Evolutionary conservation across 2,329 filamentous ascomycete species (phyloP), one percentile per base, ranked within the genome.

Genomic region (Sphaerulina musiva): DNA sequence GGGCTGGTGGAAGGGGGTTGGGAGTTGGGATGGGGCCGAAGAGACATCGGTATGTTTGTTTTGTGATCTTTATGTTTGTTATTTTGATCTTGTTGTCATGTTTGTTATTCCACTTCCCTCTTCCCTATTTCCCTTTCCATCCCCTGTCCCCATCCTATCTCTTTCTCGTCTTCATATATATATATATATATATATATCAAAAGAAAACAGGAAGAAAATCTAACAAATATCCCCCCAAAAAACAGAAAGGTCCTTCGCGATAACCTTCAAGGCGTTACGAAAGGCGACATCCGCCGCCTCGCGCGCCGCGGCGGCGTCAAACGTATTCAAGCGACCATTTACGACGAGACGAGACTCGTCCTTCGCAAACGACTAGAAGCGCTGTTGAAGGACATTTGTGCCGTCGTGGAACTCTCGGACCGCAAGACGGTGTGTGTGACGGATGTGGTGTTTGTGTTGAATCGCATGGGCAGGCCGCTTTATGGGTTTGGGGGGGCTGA

Each of bases 211-310:
- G 20, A 4, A 2, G 20, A 20, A 20, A 20, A 20, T 20, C 20
- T 20, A 20, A 20, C 20, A 20, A 20, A 20, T 2, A 20, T 20
- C 20, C 2, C 20, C 2, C 20, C 3, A 20, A 20, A 20, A 20
- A 20, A 20, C 26, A 87, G 91, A 71, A 96, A 95, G 85, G 95
- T 95, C 80, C 82, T 95, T 74, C 88, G 89, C 77, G 91, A 95
- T 85, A 95, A 95, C 85, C 95, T 96, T 71, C 89, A 95, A 79
- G 91, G 91, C 78, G 93, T 96, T 71, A 96, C 90, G 70, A 95
- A 95, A 85, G 57, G 57, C 14, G 62, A 58, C 48, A 66, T 65
- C 54, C 86, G 90, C 69, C 83, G 87, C 40, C 71, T 92, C 0
- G 87, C 87, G 1, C 80, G 87, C 5, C 82, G 87, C 6, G 87